Base-by-base conservation (phyloP, 2,329 filamentous ascomycete genomes). In the Metarhizium rileyi region DNA sequence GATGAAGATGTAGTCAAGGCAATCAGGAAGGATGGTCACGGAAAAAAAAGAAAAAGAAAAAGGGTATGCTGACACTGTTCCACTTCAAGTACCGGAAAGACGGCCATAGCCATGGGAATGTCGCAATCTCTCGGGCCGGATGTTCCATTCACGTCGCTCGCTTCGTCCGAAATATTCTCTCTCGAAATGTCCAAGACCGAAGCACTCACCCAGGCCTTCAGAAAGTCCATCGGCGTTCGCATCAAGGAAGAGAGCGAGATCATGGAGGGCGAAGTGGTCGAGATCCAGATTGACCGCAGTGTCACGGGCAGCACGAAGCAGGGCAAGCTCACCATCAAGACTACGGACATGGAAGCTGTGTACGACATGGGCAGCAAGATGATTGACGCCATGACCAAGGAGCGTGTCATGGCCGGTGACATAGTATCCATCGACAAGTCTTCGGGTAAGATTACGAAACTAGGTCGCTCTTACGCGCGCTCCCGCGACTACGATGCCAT, bases 281-380 rank as follows among this genome's bases (percentile, higher is more conserved):
- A 98, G 71, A 97, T 98, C 53, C 91, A 97, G 70, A 96, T 96
- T 55, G 93, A 98, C 69, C 82, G 93, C 58, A 96, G 90, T 61
- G 89, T 98, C 49, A 97, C 93, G 14, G 93, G 93, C 45, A 88
- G 87, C 58, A 94, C 93, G 63, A 98, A 97, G 76, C 91, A 96
- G 76, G 93, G 93, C 63, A 98, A 98, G 71, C 83, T 98, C 56
- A 98, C 93, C 20, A 95, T 98, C 74, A 98, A 98, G 74, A 98
- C 93, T 10, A 97, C 91, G 51, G 93, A 98, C 68, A 98, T 98
- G 93, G 93, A 98, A 71, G 95, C 93, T 12, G 87, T 98, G 57
- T 98, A 97, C 72, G 93, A 98, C 63, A 96, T 98, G 90, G 93
- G 93, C 56, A 91, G 87, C 58, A 97, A 97, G 73, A 97, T 98